Base-by-base conservation (phyloP, 192 early-diverging fungal species). In the Coemansia biformis region DNA sequence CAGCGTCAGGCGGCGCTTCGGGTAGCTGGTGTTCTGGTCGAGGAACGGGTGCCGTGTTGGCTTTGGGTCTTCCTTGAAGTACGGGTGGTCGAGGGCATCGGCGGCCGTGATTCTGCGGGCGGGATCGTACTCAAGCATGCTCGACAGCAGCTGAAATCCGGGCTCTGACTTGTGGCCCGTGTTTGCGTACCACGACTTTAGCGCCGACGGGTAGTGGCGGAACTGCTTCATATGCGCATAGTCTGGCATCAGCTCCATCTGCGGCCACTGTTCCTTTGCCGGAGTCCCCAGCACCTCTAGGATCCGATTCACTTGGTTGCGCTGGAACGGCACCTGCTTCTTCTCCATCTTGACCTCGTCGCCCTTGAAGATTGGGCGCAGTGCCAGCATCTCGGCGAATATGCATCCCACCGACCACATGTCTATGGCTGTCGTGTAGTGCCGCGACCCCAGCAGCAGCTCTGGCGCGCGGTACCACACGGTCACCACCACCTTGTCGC, bases 381-480 rank as follows among this genome's bases (percentile, higher is more conserved):
- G 61, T 0, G 78, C 76, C 36, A 98, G 65, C 64, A 98, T 80
- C 54, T 98, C 95, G 21, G 83, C 91, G 78, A 95, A 91, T 15
- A 98, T 95, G 66, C 93, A 98, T 5, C 93, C 95, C 1, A 89
- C 79, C 2, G 93, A 90, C 71, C 71, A 75, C 49, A 72, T 51
- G 43, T 88, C 89, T 8, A 89, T 75, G 0, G 92, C 90, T 18
- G 81, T 87, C 15, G 90, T 92, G 66, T 98, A 98, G 54, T 81
- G 82, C n/a, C 84, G 70, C 1, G 86, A 84, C 10, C 94, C 92
- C 1, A 96, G 74, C 24, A 98, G 63, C 17, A 98, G 60, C 59
- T 96, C 92, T 0, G 95, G 95, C 1, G 92, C 85, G 8, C 95
- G 83, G 70, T 98, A 98, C 95, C 95, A 98, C 29, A 96, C 83